These are phyloP conservation scores for Kwoniella mangroviensis DNA, from an alignment of 768 basidiomycete genomes.

Conservation along the genomic window DNA sequence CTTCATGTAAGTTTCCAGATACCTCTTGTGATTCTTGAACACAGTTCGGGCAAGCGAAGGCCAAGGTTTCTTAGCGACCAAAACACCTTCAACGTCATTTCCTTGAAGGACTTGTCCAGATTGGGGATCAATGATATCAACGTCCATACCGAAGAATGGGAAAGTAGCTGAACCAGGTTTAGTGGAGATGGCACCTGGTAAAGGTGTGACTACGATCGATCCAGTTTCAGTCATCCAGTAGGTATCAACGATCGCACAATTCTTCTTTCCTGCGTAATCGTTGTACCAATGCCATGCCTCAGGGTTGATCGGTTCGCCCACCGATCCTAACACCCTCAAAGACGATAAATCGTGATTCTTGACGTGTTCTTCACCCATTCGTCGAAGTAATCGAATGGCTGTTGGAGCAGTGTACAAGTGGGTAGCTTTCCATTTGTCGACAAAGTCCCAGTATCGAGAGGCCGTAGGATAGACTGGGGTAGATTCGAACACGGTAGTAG, in stretches of 20 bases:
- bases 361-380: constrained; percentile 84
- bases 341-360: constrained; percentile 77
- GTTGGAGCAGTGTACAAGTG: constrained; percentile 78
- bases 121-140: constrained; percentile 84
- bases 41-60: constrained; percentile 93
- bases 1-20: constrained; percentile 77
- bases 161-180: constrained; percentile 97
- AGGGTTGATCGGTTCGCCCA: constrained; percentile 98
- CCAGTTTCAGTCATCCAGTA: constrained; percentile 97
- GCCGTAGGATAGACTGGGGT: constrained; percentile 97
- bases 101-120: constrained; percentile 73
- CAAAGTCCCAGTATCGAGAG: constrained; percentile 94
- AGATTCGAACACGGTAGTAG: constrained; percentile 80
- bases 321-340: constrained; percentile 84
- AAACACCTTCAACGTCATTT: constrained; percentile 85
- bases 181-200: constrained; percentile 89
- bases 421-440: constrained; percentile 88
- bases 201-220: constrained; percentile 89
- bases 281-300: constrained; percentile 99
- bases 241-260: constrained; percentile 91
- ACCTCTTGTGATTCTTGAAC: constrained; percentile 87
- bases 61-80: constrained; percentile 86
- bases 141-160: constrained; percentile 94
- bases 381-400: constrained; percentile 81
- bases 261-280: constrained; percentile 81